Evolutionary conservation across 768 basidiomycete species (phyloP).

Genomic region (Leccinum arenicola): DNA sequence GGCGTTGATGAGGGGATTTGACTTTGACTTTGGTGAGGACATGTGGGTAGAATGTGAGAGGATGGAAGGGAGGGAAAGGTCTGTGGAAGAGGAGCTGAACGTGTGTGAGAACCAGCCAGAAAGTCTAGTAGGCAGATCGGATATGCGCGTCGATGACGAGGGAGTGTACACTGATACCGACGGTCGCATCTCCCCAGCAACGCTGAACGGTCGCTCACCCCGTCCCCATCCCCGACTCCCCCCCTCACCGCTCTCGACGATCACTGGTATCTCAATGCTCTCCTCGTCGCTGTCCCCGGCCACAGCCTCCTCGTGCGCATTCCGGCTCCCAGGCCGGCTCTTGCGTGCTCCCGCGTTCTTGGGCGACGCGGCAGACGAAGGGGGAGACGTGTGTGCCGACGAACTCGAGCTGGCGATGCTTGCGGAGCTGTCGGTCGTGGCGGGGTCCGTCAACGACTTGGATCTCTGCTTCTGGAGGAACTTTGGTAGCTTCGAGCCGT

Average conservation of each 20-base stretch:
- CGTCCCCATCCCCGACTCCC: slow-evolving; percentile 49
- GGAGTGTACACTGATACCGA: slow-evolving; percentile 45
- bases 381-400: slow-evolving; percentile 28
- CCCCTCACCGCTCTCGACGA: slow-evolving; percentile 58
- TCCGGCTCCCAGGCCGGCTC: slow-evolving; percentile 36
- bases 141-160: slow-evolving; percentile 49
- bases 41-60: slow-evolving; percentile 45
- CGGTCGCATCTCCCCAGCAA: slow-evolving; percentile 41
- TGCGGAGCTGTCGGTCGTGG: slow-evolving; percentile 32
- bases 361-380: slow-evolving; percentile 32
- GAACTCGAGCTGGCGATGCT: slow-evolving; percentile 44
- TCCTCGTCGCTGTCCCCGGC: slow-evolving; percentile 35
- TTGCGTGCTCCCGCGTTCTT: slow-evolving; percentile 24
- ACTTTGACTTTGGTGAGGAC: slow-evolving; percentile 42
- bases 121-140: slow-evolving; percentile 71
- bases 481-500: slow-evolving; percentile 58
- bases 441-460: slow-evolving; percentile 46
- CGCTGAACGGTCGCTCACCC: slow-evolving; percentile 53
- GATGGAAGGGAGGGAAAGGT: slow-evolving; percentile 63
- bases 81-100: slow-evolving; percentile 67
- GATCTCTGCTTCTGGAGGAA: slow-evolving; percentile 64
- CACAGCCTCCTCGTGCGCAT: slow-evolving; percentile 21
- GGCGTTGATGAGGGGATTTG: slow-evolving; percentile 57
- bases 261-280: slow-evolving; percentile 53
- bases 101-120: slow-evolving; percentile 83